A percentile compares a stretch with the other conserved stretches of the same genome.
Conservation (phyloP, 257 asterid genomes). For the Echium plantagineum region DNA sequence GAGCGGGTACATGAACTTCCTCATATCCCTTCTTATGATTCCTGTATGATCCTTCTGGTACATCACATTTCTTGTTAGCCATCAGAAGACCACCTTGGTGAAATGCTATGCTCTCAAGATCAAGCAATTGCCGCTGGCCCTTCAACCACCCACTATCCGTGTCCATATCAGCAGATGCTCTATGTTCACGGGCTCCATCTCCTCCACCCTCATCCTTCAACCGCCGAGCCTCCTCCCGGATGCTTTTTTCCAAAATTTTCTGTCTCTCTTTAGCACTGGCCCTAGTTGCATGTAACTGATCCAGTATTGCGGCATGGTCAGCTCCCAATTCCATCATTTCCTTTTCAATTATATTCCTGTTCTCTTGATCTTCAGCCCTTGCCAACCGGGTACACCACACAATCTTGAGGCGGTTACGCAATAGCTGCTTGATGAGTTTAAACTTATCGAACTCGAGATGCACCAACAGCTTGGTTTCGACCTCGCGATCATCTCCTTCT, state of each 20-base stretch:
- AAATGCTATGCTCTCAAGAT: conserved; percentile 29
- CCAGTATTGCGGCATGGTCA: conserved; percentile 27
- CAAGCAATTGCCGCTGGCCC: conserved; percentile 33
- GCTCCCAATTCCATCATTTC: conserved; percentile 29
- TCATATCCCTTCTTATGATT: conserved; percentile 28
- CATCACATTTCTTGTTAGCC: conserved; percentile 30
- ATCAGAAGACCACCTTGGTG: conserved; percentile 23
- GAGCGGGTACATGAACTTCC: conserved; percentile 33
- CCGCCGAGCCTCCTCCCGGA: conserved; percentile 28
- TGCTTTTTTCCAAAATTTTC: conserved; percentile 19
- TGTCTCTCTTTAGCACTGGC: conserved; percentile 36
- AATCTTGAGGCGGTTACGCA: conserved; percentile 35
- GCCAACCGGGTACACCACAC: conserved; percentile 40
- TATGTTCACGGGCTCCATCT: conserved; percentile 18
- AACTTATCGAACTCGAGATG: conserved; percentile 31
- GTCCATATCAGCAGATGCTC: conserved; percentile 20
- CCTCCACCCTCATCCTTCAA: conserved; percentile 28
- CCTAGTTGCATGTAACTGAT: conserved; percentile 36
- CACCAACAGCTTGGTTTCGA: conserved; percentile 27
- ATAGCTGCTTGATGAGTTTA: conserved; percentile 24
- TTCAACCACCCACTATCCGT: conserved; percentile 24
- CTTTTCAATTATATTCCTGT: conserved; percentile 24
- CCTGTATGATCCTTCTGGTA: conserved; percentile 25
- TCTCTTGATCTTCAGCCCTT: conserved; percentile 35
- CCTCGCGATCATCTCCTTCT: conserved; percentile 34